Percentiles rank a stretch among this genome's conserved stretches.
phyloP scores from a whole-genome alignment of 1,139 yeast genomes.

The Chernovozyma sophiae-reginae region DNA sequence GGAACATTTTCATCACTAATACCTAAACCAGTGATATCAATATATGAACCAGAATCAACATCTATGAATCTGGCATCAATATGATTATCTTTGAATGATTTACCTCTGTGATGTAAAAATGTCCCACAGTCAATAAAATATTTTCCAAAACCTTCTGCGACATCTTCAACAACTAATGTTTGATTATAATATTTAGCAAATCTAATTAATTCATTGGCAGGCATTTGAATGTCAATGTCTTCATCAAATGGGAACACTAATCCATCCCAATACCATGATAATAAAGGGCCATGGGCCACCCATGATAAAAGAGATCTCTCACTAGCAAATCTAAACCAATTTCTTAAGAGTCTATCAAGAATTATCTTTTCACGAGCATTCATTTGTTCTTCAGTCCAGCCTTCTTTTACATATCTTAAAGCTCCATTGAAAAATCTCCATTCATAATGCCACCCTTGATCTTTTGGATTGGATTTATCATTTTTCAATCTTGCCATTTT shows the following conservation, averaged over 20 bases:
- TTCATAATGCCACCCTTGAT: slow-evolving; percentile 25
- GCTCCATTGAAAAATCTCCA: slow-evolving; percentile 24
- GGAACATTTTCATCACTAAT: slow-evolving; percentile 24
- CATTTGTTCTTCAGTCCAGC: slow-evolving; percentile 18
- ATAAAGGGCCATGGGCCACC: slow-evolving; percentile 34
- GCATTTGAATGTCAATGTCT: slow-evolving; percentile 34
- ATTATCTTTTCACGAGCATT: slow-evolving; percentile 15
- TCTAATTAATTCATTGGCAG: slow-evolving; percentile 23
- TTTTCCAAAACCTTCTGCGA: slow-evolving; percentile 27
- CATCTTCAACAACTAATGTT: slow-evolving; percentile 28
- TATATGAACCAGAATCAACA: slow-evolving; percentile 36
- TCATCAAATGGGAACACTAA: slow-evolving; percentile 30
- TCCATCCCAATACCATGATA: slow-evolving; percentile 39
- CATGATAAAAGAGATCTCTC: slow-evolving; percentile 32
- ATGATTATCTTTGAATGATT: slow-evolving; percentile 27
- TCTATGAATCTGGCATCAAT: slow-evolving; percentile 41
- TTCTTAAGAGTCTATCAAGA: slow-evolving; percentile 21
- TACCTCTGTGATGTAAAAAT: slow-evolving; percentile 29
- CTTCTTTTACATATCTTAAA: slow-evolving; percentile 16
- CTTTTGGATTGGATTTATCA: slow-evolving; percentile 23
- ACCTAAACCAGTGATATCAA: slow-evolving; percentile 37
- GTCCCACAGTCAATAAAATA: slow-evolving; percentile 32
- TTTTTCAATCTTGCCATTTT: slow-evolving; percentile 28
- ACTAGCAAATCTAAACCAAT: slow-evolving; percentile 30
- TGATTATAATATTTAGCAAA: slow-evolving; percentile 26